These are phyloP conservation scores for Beauveria pseudobassiana DNA, from an alignment of 2,329 filamentous ascomycete genomes.

Conservation along the genomic window DNA sequence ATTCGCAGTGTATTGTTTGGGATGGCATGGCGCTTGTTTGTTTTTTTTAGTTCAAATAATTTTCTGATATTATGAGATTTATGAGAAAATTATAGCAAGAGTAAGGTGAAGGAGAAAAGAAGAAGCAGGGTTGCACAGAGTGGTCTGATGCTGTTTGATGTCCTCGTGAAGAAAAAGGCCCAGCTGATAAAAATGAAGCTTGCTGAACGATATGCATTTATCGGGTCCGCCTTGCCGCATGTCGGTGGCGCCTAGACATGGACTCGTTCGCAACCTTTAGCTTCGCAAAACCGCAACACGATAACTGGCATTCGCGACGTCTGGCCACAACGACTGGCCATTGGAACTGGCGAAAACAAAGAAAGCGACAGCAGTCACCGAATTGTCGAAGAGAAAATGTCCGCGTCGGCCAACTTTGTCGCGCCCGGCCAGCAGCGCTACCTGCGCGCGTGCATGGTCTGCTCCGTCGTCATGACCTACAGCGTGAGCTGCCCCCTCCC, in stretches of 20 bases:
- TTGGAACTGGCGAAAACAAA: neutral
- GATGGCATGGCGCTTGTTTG: neutral
- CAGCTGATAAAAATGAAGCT: neutral
- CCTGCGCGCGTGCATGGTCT: conserved; percentile 97
- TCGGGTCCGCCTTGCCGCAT: conserved; percentile 2
- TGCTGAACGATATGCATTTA: conserved; percentile 5
- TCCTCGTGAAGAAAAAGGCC: neutral
- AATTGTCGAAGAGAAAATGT: conserved; percentile 24
- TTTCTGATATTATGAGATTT: neutral
- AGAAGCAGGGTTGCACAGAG: too few species aligned
- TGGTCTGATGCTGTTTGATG: neutral
- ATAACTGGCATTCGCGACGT: neutral
- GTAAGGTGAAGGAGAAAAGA: neutral
- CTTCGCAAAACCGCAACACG: neutral
- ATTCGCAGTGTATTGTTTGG: conserved; percentile 17
- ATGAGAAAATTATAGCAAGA: neutral
- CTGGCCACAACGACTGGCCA: neutral
- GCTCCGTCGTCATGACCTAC: conserved; percentile 84
- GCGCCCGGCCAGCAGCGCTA: conserved; percentile 71
- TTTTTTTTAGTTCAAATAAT: neutral
- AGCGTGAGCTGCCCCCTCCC: conserved; percentile 44
- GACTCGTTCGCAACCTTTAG: neutral
- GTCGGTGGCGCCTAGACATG: neutral
- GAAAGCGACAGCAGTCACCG: neutral
- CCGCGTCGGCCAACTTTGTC: conserved; percentile 52